Evolutionary conservation across 148 eudicot species (phyloP).

Genomic region (Nepenthes gracilis): DNA sequence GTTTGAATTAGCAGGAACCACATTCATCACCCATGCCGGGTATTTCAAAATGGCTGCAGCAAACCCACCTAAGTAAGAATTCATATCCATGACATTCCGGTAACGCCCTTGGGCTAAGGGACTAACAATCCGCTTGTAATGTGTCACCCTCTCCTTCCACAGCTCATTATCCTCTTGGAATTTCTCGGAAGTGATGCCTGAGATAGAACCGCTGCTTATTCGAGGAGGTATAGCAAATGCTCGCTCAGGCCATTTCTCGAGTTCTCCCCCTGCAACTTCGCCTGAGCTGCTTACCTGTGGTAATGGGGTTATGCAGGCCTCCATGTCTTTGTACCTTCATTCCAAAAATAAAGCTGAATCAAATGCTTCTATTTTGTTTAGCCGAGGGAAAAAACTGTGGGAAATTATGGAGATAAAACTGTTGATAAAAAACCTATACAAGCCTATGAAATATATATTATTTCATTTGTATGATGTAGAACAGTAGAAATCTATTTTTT

Average conservation of each 20-base stretch:
- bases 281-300: constrained; percentile 57
- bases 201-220: constrained; percentile 38
- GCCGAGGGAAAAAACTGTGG: no score
- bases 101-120: constrained; percentile 43
- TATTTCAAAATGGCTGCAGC: constrained; percentile 67
- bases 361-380: no score
- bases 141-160: constrained; percentile 57
- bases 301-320: constrained; percentile 76
- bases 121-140: constrained; percentile 39
- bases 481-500: no score
- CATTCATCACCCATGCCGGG: constrained; percentile 99
- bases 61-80: constrained; percentile 82
- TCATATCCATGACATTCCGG: constrained; percentile 89
- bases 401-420: no score
- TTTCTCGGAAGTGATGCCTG: constrained; percentile 45
- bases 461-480: no score
- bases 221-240: constrained; percentile 76
- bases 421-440: no score
- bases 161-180: constrained; percentile 49
- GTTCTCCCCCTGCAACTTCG: constrained; percentile 73
- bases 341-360: not conserved
- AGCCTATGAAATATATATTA: no score
- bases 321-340: constrained; percentile 69
- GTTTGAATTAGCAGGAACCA: constrained; percentile 51
- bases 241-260: constrained; percentile 90